Evolutionary conservation across 345 rosid species (phyloP).

Genomic region (Cardamine resedifolia): DNA sequence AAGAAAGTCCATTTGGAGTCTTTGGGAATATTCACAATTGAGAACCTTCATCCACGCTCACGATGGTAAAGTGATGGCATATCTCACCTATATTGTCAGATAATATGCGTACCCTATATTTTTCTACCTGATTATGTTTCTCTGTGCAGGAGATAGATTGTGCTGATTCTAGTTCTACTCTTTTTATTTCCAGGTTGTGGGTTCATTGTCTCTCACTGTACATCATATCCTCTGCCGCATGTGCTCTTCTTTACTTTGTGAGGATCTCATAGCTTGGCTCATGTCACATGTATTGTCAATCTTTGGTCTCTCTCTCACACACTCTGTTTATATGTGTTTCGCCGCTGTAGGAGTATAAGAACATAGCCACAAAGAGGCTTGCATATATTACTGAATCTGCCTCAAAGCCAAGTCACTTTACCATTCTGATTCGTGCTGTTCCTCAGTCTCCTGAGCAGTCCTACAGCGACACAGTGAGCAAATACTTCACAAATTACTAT

Average conservation of each 20-base stretch:
- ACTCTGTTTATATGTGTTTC: constrained; percentile 4
- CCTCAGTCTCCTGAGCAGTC: constrained; percentile 65
- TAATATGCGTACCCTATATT: not conserved
- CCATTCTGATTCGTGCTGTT: constrained; percentile 82
- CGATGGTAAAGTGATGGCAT: constrained; percentile 51
- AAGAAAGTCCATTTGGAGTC: constrained; percentile 57
- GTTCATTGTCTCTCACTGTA: constrained; percentile 82
- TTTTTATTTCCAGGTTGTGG: constrained; percentile 70
- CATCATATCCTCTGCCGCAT: constrained; percentile 64
- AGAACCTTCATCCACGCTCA: constrained; percentile 74
- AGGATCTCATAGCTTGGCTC: constrained; percentile 42
- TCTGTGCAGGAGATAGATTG: constrained; percentile 3
- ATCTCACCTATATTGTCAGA: not conserved
- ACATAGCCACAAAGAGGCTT: constrained; percentile 73
- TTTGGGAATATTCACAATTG: constrained; percentile 69
- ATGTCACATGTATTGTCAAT: constrained; percentile 2
- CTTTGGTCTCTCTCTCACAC: constrained; percentile 10
- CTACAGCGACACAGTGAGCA: constrained; percentile 64
- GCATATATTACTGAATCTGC: constrained; percentile 55
- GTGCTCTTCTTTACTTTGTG: constrained; percentile 84
- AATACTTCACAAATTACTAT: constrained; percentile 69
- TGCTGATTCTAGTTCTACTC: constrained; percentile 4
- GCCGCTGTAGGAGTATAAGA: constrained; percentile 68
- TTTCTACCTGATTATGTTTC: constrained; percentile 2
- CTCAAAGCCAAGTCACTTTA: constrained; percentile 72